Conservation (phyloP, 805 yeast species). For the Metschnikowia sp. region DNA sequence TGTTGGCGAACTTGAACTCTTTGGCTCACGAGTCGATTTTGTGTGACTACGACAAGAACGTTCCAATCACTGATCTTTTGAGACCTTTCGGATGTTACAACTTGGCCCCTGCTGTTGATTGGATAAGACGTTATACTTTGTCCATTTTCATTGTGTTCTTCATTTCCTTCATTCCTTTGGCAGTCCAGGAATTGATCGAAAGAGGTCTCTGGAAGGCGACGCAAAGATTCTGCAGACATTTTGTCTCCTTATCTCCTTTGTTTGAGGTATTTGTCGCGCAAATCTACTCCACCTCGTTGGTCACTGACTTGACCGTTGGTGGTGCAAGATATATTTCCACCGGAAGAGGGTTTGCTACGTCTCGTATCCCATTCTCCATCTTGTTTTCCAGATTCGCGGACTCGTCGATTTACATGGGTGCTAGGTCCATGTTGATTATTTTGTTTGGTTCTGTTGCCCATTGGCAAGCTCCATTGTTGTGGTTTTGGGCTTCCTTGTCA, state of each 20-base stretch:
- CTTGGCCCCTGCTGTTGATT: slow-evolving; percentile 64
- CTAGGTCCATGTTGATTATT: slow-evolving; percentile 67
- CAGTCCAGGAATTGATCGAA: slow-evolving; percentile 74
- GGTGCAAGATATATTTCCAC: slow-evolving; percentile 83
- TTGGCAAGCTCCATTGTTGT: slow-evolving; percentile 58
- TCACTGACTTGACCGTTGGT: slow-evolving; percentile 67
- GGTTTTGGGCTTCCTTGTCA: slow-evolving; percentile 70
- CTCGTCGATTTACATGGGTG: slow-evolving; percentile 78
- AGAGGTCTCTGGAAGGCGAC: slow-evolving; percentile 70
- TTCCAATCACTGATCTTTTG: slow-evolving; percentile 60
- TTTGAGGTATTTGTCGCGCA: slow-evolving; percentile 80
- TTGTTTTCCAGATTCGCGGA: slow-evolving; percentile 65
- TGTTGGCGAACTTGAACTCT: slow-evolving; percentile 59
- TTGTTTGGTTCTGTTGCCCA: slow-evolving; percentile 55
- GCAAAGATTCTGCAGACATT: slow-evolving; percentile 61
- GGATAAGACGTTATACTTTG: slow-evolving; percentile 71
- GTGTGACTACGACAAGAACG: slow-evolving; percentile 57
- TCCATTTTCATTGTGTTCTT: slow-evolving; percentile 74
- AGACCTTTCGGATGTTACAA: slow-evolving; percentile 70
- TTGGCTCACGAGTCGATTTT: slow-evolving; percentile 57
- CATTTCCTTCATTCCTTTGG: slow-evolving; percentile 70
- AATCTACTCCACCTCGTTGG: slow-evolving; percentile 67
- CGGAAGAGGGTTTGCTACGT: slow-evolving; percentile 79
- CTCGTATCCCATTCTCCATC: slow-evolving; percentile 61
- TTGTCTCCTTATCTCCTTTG: slow-evolving; percentile 68